These are phyloP conservation scores for Plasmodium vivax DNA, from an alignment of 169 alveolate species.

Conservation along the genomic window DNA sequence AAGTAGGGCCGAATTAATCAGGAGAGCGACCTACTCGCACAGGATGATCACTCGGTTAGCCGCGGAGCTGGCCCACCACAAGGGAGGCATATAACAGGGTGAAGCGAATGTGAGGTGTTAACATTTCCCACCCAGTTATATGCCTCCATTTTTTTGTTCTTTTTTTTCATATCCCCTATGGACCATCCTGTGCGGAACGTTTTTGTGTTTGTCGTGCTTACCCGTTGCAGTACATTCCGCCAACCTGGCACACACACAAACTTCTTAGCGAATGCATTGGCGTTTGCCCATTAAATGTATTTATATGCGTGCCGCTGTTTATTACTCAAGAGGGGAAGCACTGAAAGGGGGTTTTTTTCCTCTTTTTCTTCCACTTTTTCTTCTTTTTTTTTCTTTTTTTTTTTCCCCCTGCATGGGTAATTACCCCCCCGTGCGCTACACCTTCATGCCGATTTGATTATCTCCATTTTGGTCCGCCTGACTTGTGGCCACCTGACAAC, in stretches of 20 bases:
- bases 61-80: not conserved
- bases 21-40: not conserved
- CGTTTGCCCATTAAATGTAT: not conserved
- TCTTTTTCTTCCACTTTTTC: too few species aligned
- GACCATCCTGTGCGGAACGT: not conserved
- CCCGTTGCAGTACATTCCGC: not conserved
- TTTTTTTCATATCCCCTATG: not conserved
- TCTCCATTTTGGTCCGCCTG: not conserved
- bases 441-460: slow-evolving; percentile 1
- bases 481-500: not conserved
- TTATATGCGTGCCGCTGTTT: not conserved
- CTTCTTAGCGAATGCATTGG: not conserved
- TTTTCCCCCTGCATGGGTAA: not conserved
- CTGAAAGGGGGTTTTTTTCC: too few species aligned
- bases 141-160: not conserved
- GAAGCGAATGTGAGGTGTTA: not conserved
- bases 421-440: not conserved
- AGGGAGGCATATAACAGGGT: not conserved
- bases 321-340: not conserved
- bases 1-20: not conserved
- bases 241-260: not conserved
- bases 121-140: not conserved
- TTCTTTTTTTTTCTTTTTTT: too few species aligned
- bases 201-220: not conserved
- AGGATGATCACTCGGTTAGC: not conserved